Base-by-base conservation (phyloP, 495 filamentous ascomycete species). In the Xylaria palmicola region DNA sequence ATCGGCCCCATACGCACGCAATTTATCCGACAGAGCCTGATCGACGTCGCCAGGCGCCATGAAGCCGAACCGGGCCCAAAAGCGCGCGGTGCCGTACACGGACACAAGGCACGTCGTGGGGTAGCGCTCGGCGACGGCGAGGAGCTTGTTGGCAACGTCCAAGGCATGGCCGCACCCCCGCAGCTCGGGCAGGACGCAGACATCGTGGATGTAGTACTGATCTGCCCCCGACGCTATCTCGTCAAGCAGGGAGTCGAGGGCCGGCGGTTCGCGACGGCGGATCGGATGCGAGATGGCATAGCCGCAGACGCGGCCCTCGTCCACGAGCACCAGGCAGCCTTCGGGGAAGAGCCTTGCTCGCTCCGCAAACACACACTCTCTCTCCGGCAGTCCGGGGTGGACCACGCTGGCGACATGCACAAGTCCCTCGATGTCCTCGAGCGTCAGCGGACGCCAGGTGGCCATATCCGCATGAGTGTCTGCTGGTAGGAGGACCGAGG, bases 251-350 rank as follows among this genome's bases (percentile, higher is more conserved):
- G 44, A 63, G 57, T 74, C 52, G n/a, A 77, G 63, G 4, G 67
- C 67, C 0, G 73, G 74, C 6, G 70, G 74, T 47, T 69, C 59
- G 49, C 56, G 32, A 6, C 36, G 59, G 45, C 60, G 67, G 63
- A 77, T 74, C 37, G 74, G 73, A 45, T 73, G 71, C 9, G 72
- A 75, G 34, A 77, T 67, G 57, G 64, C 56, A 52, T 77, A 77
- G 60, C 74, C 74, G 57, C 60, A 60, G 32, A 76, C 51, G 17
- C 53, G 22, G 0, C 41, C 54, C 17, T 56, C 50, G 10, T 69
- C 59, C 4, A 54, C 60, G 8, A 75, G 67, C 12, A 65, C 74
- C 1, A 73, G 48, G 50, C 69, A 74, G 44, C 74, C 72, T 3
- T 64, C 53, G 0, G 71, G 71, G 49, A 73, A 76, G 53, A 75